These are phyloP conservation scores for Fusarium pseudograminearum DNA, from an alignment of 2,329 filamentous ascomycete genomes.

Conservation along the genomic window DNA sequence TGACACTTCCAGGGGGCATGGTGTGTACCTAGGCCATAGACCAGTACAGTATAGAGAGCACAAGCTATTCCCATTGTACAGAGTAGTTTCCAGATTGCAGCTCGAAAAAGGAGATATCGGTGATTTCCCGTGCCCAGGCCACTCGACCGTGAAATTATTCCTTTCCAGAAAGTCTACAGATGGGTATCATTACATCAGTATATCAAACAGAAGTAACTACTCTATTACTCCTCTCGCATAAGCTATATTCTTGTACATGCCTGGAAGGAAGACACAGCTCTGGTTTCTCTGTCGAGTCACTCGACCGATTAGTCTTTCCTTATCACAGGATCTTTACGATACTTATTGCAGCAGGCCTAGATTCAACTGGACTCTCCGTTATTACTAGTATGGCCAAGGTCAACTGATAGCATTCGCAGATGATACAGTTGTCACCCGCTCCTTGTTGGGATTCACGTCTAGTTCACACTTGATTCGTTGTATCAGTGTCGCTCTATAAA, in stretches of 20 bases:
- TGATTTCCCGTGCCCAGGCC: background rate
- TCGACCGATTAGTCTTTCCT: background rate
- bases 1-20: background rate
- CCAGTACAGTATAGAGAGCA: background rate
- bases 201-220: background rate
- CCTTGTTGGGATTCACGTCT: background rate
- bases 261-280: background rate
- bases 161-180: background rate
- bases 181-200: background rate
- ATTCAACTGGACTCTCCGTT: background rate
- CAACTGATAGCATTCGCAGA: background rate
- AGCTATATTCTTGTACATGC: background rate
- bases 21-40: fast-evolving
- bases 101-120: background rate
- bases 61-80: background rate
- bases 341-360: too few relatives aligned
- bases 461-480: background rate
- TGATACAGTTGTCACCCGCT: background rate
- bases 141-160: background rate
- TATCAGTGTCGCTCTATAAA: background rate
- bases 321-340: background rate
- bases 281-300: too few relatives aligned
- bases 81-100: background rate
- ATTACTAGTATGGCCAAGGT: background rate
- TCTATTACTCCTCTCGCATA: background rate